Evolutionary conservation across 2,329 filamentous ascomycete genomes (phyloP).

Genomic region (Stemphylium lycopersici): DNA sequence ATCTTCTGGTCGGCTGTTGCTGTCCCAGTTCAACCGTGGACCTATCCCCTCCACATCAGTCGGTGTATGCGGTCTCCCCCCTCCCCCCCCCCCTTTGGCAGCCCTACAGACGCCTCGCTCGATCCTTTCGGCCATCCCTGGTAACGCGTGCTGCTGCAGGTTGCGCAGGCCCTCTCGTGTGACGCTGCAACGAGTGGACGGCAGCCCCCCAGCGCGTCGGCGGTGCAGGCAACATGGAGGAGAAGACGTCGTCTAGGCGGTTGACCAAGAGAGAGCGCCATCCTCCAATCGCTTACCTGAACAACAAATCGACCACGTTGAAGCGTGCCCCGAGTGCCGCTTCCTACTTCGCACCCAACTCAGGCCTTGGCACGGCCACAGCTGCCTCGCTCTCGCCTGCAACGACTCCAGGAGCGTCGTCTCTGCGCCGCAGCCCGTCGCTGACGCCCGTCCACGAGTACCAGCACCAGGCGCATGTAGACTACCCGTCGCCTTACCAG

Average conservation of each 20-base stretch:
- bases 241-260: constrained; percentile 20
- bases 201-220: constrained; percentile 3
- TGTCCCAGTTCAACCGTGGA: background rate
- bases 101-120: background rate
- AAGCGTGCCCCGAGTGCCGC: constrained; percentile 27
- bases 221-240: constrained; percentile 20
- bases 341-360: constrained; percentile 26
- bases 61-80: background rate
- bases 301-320: constrained; percentile 22
- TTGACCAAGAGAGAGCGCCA: constrained; percentile 26
- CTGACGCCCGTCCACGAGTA: constrained; percentile 28
- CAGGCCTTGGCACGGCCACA: constrained; percentile 12
- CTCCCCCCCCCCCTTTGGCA: background rate
- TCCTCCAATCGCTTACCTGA: constrained; percentile 28
- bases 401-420: constrained; percentile 8
- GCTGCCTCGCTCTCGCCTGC: constrained; percentile 11
- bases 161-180: constrained; percentile 2
- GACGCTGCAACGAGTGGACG: constrained; percentile 5
- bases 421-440: constrained; percentile 24
- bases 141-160: constrained; percentile 1
- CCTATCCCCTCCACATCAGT: background rate
- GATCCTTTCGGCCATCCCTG: constrained; percentile 1
- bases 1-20: background rate
- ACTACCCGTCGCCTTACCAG: constrained; percentile 1
- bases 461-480: constrained; percentile 9